Evolutionary conservation across 257 asterid genomes (phyloP).

Genomic region (Solanum dulcamara): DNA sequence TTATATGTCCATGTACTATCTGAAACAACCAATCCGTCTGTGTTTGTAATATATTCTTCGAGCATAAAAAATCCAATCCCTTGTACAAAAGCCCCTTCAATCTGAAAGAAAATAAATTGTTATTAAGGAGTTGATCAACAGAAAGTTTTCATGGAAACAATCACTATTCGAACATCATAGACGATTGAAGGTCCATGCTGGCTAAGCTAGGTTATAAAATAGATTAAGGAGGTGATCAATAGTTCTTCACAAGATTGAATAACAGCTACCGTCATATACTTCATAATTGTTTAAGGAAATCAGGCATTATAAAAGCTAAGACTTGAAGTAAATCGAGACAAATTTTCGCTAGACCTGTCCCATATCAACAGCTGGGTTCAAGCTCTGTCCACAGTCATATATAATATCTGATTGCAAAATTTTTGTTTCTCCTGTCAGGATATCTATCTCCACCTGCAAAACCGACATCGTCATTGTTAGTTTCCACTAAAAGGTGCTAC

Average conservation of each 20-base stretch:
- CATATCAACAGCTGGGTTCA: slow-evolving; percentile 76
- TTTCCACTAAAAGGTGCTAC: background rate
- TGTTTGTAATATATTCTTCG: slow-evolving; percentile 54
- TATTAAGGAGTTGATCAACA: background rate
- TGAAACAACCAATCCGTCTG: slow-evolving; percentile 40
- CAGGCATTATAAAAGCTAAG: background rate
- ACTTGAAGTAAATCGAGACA: background rate
- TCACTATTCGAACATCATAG: background rate
- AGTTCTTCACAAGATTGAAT: background rate
- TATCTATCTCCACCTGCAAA: slow-evolving; percentile 57
- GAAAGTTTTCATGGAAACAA: background rate
- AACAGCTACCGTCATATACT: background rate
- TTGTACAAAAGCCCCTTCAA: slow-evolving; percentile 87
- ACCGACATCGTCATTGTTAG: background rate
- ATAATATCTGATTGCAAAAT: slow-evolving; percentile 45
- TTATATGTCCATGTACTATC: slow-evolving; percentile 78
- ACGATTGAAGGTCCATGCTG: background rate
- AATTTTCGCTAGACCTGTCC: slow-evolving; percentile 44
- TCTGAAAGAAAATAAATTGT: slow-evolving; percentile 23
- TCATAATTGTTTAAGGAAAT: background rate
- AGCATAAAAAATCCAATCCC: slow-evolving; percentile 84
- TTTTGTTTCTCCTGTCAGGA: slow-evolving; percentile 55
- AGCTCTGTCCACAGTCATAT: slow-evolving; percentile 79
- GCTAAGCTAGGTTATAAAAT: background rate
- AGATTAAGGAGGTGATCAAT: too few relatives aligned